Evolutionary conservation across 2,329 filamentous ascomycete species (phyloP).

Genomic region (Penicillium sp.): DNA sequence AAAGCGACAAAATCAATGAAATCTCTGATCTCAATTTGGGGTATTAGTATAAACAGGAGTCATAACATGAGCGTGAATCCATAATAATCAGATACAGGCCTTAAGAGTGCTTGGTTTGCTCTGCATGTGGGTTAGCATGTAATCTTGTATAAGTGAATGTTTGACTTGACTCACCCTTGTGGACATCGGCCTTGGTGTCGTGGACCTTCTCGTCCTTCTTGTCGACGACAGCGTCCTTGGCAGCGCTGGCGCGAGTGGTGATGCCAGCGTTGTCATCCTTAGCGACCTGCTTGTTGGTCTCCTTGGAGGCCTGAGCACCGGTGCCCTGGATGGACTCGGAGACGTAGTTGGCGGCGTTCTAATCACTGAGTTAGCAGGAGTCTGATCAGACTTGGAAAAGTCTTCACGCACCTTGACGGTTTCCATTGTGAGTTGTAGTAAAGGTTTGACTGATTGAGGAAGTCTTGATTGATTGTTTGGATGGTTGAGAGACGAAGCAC

Average conservation of each 20-base stretch:
- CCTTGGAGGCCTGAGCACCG: conserved; percentile 55
- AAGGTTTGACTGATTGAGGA: no score
- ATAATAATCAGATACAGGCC: no score
- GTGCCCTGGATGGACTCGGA: conserved; percentile 57
- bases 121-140: no score
- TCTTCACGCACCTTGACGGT: conserved; percentile 14
- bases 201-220: conserved; percentile 46
- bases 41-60: no score
- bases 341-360: conserved; percentile 64
- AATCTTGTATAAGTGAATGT: no score
- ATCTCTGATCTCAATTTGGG: no score
- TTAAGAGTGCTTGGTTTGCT: no score
- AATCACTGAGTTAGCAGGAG: background rate
- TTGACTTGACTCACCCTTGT: background rate
- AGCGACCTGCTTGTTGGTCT: conserved; percentile 63
- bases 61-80: no score
- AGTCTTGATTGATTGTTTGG: no score
- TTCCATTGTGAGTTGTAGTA: conserved; percentile 13
- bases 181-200: background rate
- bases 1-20: no score
- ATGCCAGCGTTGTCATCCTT: conserved; percentile 54
- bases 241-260: conserved; percentile 51
- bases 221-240: conserved; percentile 48
- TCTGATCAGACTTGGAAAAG: background rate
- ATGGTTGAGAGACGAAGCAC: no score